Conservation (phyloP, 2,329 filamentous ascomycete species). For the Xylaria sp. region DNA sequence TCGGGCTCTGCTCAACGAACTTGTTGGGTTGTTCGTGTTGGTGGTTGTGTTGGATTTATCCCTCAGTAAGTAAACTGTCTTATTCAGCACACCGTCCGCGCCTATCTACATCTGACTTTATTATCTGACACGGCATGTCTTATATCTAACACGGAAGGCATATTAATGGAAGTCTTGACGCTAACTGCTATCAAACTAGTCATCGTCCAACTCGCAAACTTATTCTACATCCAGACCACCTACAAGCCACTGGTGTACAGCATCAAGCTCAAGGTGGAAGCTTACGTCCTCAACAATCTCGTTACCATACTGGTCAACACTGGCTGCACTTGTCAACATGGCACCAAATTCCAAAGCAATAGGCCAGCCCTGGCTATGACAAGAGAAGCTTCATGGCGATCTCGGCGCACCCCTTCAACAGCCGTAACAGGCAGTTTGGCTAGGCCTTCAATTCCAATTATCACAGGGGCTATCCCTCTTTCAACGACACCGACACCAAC, state of each 20-base stretch:
- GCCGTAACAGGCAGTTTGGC: background rate
- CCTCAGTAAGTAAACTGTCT: conserved; percentile 39
- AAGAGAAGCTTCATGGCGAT: background rate
- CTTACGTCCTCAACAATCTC: conserved; percentile 62
- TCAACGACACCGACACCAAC: background rate
- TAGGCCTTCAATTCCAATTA: background rate
- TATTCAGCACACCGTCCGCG: background rate
- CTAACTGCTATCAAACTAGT: conserved; percentile 42
- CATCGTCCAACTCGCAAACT: conserved; percentile 54
- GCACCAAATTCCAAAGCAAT: background rate
- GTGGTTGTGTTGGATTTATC: conserved; percentile 56
- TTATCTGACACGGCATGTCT: background rate
- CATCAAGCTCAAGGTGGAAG: conserved; percentile 65
- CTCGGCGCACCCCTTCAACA: background rate
- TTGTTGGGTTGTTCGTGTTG: conserved; percentile 57
- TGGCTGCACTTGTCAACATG: conserved; percentile 20
- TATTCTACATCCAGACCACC: conserved; percentile 55
- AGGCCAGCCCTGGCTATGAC: background rate
- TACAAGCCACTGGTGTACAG: conserved; percentile 57
- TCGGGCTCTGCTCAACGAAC: conserved; percentile 52
- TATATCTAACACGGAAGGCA: background rate
- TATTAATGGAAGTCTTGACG: background rate
- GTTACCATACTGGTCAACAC: conserved; percentile 35
- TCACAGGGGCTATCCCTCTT: background rate
- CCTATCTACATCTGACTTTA: background rate